A percentile compares a stretch with the other conserved stretches of the same genome.
phyloP scores from a whole-genome alignment of 768 basidiomycete species.

The Tricholomella constricta region DNA sequence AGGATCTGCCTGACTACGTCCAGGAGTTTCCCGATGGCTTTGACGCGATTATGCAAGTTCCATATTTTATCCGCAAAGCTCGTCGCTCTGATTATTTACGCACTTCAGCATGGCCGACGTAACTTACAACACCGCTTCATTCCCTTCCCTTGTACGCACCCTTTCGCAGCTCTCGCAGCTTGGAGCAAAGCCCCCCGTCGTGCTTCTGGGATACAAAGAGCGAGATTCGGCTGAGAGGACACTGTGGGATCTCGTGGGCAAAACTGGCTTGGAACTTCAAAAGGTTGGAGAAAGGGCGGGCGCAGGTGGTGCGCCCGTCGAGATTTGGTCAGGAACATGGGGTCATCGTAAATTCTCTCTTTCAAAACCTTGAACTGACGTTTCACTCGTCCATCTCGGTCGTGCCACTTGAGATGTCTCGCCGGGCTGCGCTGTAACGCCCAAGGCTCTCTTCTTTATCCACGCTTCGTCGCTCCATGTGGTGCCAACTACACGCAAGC shows the following conservation, averaged over 20 bases:
- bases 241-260: constrained; percentile 64
- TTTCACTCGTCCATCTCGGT: too few species aligned
- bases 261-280: constrained; percentile 56
- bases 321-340: constrained; percentile 60
- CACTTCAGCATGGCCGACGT: constrained; percentile 85
- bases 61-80: not conserved
- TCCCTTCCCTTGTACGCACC: constrained; percentile 75
- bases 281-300: constrained; percentile 58
- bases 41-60: constrained; percentile 70
- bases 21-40: constrained; percentile 37
- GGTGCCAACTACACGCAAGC: too few species aligned
- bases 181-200: constrained; percentile 34
- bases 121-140: constrained; percentile 87
- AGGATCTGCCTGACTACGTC: constrained; percentile 53
- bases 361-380: too few species aligned
- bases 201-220: constrained; percentile 87
- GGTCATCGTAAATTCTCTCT: not conserved
- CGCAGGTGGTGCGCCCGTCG: constrained; percentile 62
- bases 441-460: too few species aligned
- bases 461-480: too few species aligned
- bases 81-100: not conserved
- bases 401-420: too few species aligned
- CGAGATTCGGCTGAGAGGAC: constrained; percentile 75
- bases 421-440: too few species aligned
- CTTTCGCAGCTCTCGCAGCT: constrained; percentile 50